These are phyloP conservation scores for Anisogramma anomala DNA, from an alignment of 2,329 filamentous ascomycete genomes.

Conservation along the genomic window DNA sequence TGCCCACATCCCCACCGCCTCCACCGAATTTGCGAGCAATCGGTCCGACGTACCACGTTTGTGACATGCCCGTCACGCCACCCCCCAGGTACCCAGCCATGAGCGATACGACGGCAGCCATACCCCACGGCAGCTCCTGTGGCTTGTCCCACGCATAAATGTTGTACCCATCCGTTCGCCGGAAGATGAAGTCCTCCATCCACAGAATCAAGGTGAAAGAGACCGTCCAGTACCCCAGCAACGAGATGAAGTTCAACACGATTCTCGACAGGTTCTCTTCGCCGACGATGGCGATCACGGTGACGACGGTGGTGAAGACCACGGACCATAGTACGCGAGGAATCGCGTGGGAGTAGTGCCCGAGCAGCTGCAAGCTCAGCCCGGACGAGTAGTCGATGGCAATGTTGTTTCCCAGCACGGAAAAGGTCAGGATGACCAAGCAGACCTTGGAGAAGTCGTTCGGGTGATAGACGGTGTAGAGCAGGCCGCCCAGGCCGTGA, in stretches of 20 bases:
- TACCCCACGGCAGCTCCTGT: neutral
- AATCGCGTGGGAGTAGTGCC: neutral
- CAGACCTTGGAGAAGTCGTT: neutral
- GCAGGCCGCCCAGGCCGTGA: neutral
- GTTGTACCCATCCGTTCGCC: neutral
- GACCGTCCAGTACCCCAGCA: neutral
- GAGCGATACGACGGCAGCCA: neutral
- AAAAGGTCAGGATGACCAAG: neutral
- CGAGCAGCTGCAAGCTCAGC: neutral
- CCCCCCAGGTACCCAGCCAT: neutral
- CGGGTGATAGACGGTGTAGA: neutral
- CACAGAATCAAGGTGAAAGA: neutral
- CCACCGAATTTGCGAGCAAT: neutral
- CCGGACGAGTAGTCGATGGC: neutral
- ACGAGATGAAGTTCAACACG: neutral
- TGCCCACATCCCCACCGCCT: neutral
- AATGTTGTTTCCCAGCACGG: neutral
- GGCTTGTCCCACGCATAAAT: neutral
- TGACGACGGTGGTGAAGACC: neutral
- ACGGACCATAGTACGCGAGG: neutral
- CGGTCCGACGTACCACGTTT: neutral
- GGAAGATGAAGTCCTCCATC: neutral
- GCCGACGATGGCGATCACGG: neutral
- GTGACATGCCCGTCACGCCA: neutral
- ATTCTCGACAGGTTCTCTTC: neutral